Percentiles rank a stretch among this genome's conserved stretches.
These are phyloP conservation scores for Ogataea paradorogensis DNA, from an alignment of 805 yeast species.

Conservation along the genomic window DNA sequence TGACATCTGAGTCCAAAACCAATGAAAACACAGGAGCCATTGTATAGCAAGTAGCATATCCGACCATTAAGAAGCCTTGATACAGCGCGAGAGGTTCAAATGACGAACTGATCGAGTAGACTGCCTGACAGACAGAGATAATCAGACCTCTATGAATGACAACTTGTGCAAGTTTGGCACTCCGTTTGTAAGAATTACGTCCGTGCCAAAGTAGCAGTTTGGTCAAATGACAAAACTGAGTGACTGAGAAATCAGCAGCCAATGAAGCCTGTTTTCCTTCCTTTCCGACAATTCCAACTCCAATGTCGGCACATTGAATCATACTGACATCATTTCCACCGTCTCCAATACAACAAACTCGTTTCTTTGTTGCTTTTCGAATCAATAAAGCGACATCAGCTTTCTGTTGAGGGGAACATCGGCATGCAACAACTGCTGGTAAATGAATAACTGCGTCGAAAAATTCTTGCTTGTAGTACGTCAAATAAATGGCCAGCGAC, in stretches of 20 bases:
- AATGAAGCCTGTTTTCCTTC: constrained; percentile 97
- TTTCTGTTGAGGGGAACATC: constrained; percentile 98
- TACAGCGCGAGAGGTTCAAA: constrained; percentile 94
- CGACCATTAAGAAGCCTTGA: constrained; percentile 98
- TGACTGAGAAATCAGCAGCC: constrained; percentile 94
- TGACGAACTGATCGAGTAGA: constrained; percentile 77
- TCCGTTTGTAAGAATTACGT: constrained; percentile 91
- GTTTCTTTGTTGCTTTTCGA: constrained; percentile 71
- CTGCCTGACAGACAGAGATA: constrained; percentile 93
- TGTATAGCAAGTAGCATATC: constrained; percentile 94
- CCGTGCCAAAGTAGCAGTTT: constrained; percentile 96
- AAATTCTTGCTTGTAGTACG: constrained; percentile 64
- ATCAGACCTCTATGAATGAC: constrained; percentile 94
- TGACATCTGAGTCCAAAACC: constrained; percentile 88
- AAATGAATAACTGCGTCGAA: constrained; percentile 71
- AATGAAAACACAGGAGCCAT: constrained; percentile 97
- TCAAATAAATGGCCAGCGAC: constrained; percentile 68
- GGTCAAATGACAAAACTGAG: constrained; percentile 86
- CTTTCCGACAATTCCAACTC: constrained; percentile 98
- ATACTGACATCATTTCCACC: constrained; percentile 99
- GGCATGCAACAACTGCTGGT: constrained; percentile 96
- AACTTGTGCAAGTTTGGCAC: constrained; percentile 93
- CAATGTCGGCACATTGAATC: constrained; percentile 99
- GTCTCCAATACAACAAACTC: constrained; percentile 98
- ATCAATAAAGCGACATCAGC: constrained; percentile 90